Evolutionary conservation across 306 rosid species (phyloP).

Genomic region (Prunus armeniaca): DNA sequence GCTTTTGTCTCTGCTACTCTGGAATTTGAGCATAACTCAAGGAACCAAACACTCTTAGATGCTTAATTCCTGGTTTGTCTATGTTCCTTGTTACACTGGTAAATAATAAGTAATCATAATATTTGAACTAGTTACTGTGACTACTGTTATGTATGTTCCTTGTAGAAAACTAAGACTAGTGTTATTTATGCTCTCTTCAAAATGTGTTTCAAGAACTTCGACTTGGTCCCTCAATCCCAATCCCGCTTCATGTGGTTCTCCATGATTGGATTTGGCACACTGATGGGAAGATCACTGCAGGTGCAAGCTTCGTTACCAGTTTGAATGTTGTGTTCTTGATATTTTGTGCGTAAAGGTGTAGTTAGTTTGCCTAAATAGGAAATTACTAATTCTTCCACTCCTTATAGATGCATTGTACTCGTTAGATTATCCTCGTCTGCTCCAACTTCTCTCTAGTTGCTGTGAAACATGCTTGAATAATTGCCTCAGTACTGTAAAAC

Average conservation of each 20-base stretch:
- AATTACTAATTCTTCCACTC: conserved; percentile 5
- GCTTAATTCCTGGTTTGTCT: neutral
- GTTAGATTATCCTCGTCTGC: conserved; percentile 2
- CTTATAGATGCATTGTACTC: conserved; percentile 1
- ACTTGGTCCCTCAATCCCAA: conserved; percentile 75
- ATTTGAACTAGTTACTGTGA: neutral
- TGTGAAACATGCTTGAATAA: neutral
- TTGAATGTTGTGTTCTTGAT: conserved; percentile 17
- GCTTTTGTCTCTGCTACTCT: too few species aligned
- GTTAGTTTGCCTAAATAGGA: conserved; percentile 48
- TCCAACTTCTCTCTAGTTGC: neutral
- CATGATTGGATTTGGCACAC: conserved; percentile 98
- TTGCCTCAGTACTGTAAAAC: neutral
- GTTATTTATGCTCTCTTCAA: neutral
- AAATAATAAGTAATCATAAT: too few species aligned
- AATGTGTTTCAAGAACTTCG: conserved; percentile 74
- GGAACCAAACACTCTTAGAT: too few species aligned
- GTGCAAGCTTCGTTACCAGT: conserved; percentile 26
- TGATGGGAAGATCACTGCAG: conserved; percentile 60
- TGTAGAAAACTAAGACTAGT: neutral
- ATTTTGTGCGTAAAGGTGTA: conserved; percentile 50
- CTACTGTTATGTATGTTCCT: too few species aligned
- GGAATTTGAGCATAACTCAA: too few species aligned
- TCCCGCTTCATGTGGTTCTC: conserved; percentile 91
- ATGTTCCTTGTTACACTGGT: neutral